Evolutionary conservation across 179 eudicot genomes (phyloP).

Genomic region (Beta macrorhiza): DNA sequence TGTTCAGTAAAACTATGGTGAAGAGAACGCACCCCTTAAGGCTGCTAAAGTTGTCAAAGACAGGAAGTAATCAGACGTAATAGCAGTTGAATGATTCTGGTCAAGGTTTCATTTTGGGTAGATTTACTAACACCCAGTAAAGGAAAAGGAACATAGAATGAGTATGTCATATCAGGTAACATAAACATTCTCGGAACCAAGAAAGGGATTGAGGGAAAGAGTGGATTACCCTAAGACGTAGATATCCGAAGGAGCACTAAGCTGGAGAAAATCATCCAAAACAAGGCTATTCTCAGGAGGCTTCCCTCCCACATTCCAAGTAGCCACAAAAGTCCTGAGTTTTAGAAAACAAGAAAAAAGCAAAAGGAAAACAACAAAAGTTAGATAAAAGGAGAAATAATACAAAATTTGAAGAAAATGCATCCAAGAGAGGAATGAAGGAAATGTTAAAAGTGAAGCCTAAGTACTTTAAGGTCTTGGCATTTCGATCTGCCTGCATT

Average conservation of each 20-base stretch:
- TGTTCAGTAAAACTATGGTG: too few species aligned
- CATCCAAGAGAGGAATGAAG: slow-evolving; percentile 1
- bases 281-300: slow-evolving; percentile 51
- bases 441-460: not conserved
- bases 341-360: not conserved
- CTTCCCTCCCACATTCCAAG: slow-evolving; percentile 76
- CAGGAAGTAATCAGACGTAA: not conserved
- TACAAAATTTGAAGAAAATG: not conserved
- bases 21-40: too few species aligned
- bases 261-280: slow-evolving; percentile 55
- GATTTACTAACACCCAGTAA: not conserved
- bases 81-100: not conserved
- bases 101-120: not conserved
- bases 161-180: not conserved
- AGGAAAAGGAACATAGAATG: not conserved
- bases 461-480: slow-evolving; percentile 40
- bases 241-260: slow-evolving; percentile 50
- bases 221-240: slow-evolving; percentile 55
- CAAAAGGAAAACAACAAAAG: not conserved
- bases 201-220: not conserved
- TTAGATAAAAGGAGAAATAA: not conserved
- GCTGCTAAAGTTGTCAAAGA: not conserved
- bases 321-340: slow-evolving; percentile 52
- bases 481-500: slow-evolving; percentile 27
- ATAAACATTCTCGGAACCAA: not conserved